A percentile compares a stretch with the other conserved stretches of the same genome.
These are phyloP conservation scores for Fusarium sp. DNA, from an alignment of 2,329 filamentous ascomycete genomes.

Conservation along the genomic window DNA sequence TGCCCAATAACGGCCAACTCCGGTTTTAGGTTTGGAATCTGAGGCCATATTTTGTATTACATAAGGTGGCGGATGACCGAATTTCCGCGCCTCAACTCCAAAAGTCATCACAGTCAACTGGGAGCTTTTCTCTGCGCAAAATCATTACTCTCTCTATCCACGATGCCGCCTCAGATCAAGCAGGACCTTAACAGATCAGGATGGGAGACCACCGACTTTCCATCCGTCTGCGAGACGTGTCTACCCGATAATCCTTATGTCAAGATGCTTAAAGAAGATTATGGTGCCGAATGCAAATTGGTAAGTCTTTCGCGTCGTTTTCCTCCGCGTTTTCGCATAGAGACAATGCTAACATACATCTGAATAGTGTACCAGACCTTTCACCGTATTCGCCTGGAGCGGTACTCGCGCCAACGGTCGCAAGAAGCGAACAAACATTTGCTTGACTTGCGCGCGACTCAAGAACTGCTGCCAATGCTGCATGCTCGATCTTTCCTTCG, in stretches of 20 bases:
- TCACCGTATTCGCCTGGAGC: constrained; percentile 96
- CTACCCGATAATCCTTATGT: constrained; percentile 97
- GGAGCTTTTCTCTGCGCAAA: constrained; percentile 21
- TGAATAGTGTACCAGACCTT: constrained; percentile 82
- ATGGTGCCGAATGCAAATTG: constrained; percentile 85
- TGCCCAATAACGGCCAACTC: constrained; percentile 31
- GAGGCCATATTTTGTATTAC: constrained; percentile 30
- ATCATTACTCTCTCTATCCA: constrained; percentile 31
- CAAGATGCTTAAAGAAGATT: constrained; percentile 98
- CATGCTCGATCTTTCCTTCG: constrained; percentile 97
- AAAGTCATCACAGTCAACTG: constrained; percentile 34
- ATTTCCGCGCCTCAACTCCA: constrained; percentile 40
- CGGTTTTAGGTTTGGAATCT: constrained; percentile 3
- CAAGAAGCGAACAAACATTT: constrained; percentile 94
- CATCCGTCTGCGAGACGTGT: constrained; percentile 90
- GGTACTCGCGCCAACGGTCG: constrained; percentile 86
- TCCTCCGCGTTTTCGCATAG: not conserved
- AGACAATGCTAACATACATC: not conserved
- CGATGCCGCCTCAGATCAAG: constrained; percentile 92
- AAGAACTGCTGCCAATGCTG: constrained; percentile 99
- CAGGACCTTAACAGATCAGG: constrained; percentile 94
- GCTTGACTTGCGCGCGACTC: constrained; percentile 92
- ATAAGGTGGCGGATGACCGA: constrained; percentile 41
- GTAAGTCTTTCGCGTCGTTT: constrained; percentile 40
- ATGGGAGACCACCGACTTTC: constrained; percentile 94